Base-by-base conservation (phyloP, 75 land plant species). In the Picea sitchensis region DNA sequence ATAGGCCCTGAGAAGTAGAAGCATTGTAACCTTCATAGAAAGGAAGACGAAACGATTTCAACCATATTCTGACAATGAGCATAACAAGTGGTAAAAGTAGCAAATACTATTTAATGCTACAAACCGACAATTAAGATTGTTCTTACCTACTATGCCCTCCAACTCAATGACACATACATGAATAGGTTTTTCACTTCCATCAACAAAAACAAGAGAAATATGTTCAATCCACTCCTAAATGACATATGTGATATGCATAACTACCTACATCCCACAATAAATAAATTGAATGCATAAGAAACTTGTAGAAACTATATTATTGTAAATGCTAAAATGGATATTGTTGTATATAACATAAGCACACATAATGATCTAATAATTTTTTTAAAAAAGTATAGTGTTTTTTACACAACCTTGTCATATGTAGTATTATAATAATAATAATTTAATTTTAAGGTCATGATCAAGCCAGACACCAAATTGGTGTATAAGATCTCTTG, bases 91-190 rank as follows among this genome's bases (percentile, higher is more conserved):
- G 65, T 63, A 26, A 23, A 63, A 6, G 21, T 23, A 23, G 5
- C 1, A 63, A 0, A 30, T 0, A 11, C 65, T 30, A 63, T 26
- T 20, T 4, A 21, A 63, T 63, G 4, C 65, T n/a, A 63, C 26
- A 23, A 20, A 4, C 26, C 5, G 3, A 23, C 65, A 11, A 63
- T 2, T 1, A 58, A 61, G 63, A 14, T 61, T 58, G 7, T 13
- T 75, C 65, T 20, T 91, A 92, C 98, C 93, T 54, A 95, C 89
- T 83, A 91, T 92, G 34, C 98, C 98, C 61, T 95, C 98, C 77
- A 95, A 80, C 81, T 95, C 95, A 68, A 95, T 95, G 21, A 95
- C 91, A 89, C 98, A 95, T 78, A 95, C 92, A 92, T 95, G 93
- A 21, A 95, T 93, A 21, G 91, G 87, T 23, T 90, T 90, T 32